These are phyloP conservation scores for Salix suchowensis DNA, from an alignment of 345 rosid genomes.

Conservation along the genomic window DNA sequence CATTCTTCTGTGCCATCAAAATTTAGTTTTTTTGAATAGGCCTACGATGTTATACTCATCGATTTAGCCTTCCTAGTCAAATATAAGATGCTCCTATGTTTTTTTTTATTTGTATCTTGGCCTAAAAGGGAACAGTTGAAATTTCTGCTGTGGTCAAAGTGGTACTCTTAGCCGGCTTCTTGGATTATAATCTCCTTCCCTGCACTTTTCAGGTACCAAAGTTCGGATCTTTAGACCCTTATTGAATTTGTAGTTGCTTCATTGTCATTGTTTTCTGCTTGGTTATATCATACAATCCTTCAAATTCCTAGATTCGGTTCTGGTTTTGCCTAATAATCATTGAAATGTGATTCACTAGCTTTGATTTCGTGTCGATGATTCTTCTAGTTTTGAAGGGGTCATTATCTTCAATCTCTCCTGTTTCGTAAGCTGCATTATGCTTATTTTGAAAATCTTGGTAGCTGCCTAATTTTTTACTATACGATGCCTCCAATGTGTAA, in stretches of 20 bases:
- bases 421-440: slow-evolving; percentile 20
- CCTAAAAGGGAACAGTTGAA: slow-evolving; percentile 16
- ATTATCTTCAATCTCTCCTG: slow-evolving; percentile 4
- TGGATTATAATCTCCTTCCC: slow-evolving; percentile 17
- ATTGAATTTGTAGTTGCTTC: slow-evolving; percentile 4
- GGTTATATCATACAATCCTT: slow-evolving; percentile 14
- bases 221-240: slow-evolving; percentile 12
- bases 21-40: slow-evolving; percentile 1
- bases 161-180: slow-evolving; percentile 16
- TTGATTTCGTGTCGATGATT: slow-evolving; percentile 6
- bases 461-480: background rate
- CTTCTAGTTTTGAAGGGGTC: background rate
- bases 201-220: slow-evolving; percentile 41
- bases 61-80: slow-evolving; percentile 36
- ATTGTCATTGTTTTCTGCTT: slow-evolving; percentile 10
- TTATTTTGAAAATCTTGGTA: slow-evolving; percentile 14
- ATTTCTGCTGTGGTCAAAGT: slow-evolving; percentile 11
- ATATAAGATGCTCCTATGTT: slow-evolving; percentile 19
- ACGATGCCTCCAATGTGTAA: slow-evolving; percentile 5
- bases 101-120: slow-evolving; percentile 24
- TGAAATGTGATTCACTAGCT: slow-evolving; percentile 23
- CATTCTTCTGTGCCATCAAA: background rate
- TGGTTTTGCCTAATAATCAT: slow-evolving; percentile 20
- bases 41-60: slow-evolving; percentile 2
- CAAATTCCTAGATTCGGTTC: slow-evolving; percentile 3